phyloP scores from a whole-genome alignment of 495 filamentous ascomycete genomes.

The Hypoxylon trugodes region DNA sequence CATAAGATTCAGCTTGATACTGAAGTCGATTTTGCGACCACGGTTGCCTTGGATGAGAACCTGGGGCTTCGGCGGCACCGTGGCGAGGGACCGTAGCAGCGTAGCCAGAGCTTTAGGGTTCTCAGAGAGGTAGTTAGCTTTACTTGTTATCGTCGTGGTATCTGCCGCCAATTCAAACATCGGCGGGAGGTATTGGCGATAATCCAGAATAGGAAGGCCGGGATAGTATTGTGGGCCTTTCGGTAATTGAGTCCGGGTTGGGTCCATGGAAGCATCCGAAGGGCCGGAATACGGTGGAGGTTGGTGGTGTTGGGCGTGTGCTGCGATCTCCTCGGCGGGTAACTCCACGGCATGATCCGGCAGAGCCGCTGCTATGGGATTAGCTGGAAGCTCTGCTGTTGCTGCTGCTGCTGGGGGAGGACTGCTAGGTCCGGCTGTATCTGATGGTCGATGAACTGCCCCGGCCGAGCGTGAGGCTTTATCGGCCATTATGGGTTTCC shows the following conservation, averaged over 20 bases:
- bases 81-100: constrained; percentile 55
- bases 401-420: constrained; percentile 4
- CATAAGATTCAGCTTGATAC: constrained; percentile 63
- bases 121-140: constrained; percentile 51
- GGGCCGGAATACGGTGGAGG: constrained; percentile 60
- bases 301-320: constrained; percentile 5
- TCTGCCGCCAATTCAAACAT: constrained; percentile 58
- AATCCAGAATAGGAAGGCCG: constrained; percentile 59
- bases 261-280: constrained; percentile 37
- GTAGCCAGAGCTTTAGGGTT: constrained; percentile 51
- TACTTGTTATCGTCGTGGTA: constrained; percentile 53
- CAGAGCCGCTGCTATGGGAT: too few species aligned
- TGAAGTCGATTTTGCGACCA: constrained; percentile 53
- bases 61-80: constrained; percentile 61
- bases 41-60: constrained; percentile 56
- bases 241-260: constrained; percentile 25
- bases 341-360: constrained; percentile 16
- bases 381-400: constrained; percentile 3
- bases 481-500: constrained; percentile 12
- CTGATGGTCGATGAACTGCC: constrained; percentile 25
- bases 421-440: constrained; percentile 16
- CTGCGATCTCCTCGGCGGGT: background rate
- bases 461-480: constrained; percentile 20
- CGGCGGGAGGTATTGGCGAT: constrained; percentile 58
- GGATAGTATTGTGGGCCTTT: constrained; percentile 49